Conservation (phyloP, 2,329 filamentous ascomycete species). For the Penicillium sp. region DNA sequence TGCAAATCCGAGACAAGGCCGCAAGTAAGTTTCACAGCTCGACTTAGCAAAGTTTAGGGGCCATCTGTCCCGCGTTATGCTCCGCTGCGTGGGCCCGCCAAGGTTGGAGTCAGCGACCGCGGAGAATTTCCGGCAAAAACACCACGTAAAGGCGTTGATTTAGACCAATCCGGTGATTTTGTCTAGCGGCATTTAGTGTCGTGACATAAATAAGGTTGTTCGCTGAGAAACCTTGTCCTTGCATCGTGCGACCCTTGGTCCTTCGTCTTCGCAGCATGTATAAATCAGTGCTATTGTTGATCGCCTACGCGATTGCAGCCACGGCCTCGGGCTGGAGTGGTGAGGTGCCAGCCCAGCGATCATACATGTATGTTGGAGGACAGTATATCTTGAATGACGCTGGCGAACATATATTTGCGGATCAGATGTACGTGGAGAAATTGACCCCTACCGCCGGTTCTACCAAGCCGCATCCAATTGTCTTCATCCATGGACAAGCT, state of each 20-base stretch:
- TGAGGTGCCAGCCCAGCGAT: constrained; percentile 14
- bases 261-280: constrained; percentile 8
- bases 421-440: constrained; percentile 41
- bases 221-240: neutral
- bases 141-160: neutral
- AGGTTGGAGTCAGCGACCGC: neutral
- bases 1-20: neutral
- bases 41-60: neutral
- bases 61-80: neutral
- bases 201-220: constrained; percentile 1
- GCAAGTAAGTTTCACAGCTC: neutral
- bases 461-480: constrained; percentile 29
- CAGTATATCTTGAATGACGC: constrained; percentile 20
- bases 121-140: constrained; percentile 1
- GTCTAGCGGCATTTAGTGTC: neutral
- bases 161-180: neutral
- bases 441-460: constrained; percentile 25
- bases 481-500: constrained; percentile 34
- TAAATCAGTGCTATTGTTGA: constrained; percentile 9
- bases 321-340: constrained; percentile 7
- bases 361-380: constrained; percentile 35
- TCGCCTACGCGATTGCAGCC: constrained; percentile 4
- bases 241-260: neutral
- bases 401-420: constrained; percentile 23
- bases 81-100: neutral